Evolutionary conservation across 2,329 filamentous ascomycete genomes (phyloP), one percentile per base, ranked within the genome.

Genomic region (Fusarium chaquense): DNA sequence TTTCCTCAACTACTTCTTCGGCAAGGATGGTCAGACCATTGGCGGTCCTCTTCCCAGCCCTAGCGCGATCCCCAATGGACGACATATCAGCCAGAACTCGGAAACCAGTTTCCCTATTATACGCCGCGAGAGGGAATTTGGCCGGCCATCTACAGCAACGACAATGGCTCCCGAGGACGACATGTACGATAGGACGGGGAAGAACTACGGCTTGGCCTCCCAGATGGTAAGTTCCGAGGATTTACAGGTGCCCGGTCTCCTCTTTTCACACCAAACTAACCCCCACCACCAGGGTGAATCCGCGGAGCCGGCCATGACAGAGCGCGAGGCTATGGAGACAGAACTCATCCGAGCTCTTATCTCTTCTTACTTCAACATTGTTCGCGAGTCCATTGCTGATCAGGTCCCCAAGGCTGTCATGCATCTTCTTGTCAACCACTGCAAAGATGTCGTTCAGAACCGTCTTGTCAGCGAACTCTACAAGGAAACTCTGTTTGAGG

Each of bases 341-440:
- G 96, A 99, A 81, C 89, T 99, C 41, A 99, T 99, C 78, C 92
- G 95, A 47, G 93, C 94, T 47, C 88, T 99, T 59, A 99, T 99
- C 79, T 97, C 93, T 33, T 98, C 94, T 2, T 99, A 99, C 85
- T 99, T 99, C 85, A 97, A 97, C 80, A 99, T 99, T 76, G 96
- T 99, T 47, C 93, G 96, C 68, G 96, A 99, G 82, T 95, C 93
- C n/a, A 97, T 98, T 75, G 95, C 95, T 45, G 96, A 99, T 78
- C 95, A 98, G 82, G 96, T 99, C 13, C 96, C 96, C 72, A 99
- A 99, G 83, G 96, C 96, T 7, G 92, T 99, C 73, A 99, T 99
- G 96, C 96, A 99, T 79, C 88, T 99, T 47, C 88, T 99, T 35
- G 96, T 99, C 78, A 99, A 99, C 81, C 93, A 98, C 84, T 97